phyloP scores from a whole-genome alignment of 2,329 filamentous ascomycete genomes.

The Alternaria hordeiaustralica region DNA sequence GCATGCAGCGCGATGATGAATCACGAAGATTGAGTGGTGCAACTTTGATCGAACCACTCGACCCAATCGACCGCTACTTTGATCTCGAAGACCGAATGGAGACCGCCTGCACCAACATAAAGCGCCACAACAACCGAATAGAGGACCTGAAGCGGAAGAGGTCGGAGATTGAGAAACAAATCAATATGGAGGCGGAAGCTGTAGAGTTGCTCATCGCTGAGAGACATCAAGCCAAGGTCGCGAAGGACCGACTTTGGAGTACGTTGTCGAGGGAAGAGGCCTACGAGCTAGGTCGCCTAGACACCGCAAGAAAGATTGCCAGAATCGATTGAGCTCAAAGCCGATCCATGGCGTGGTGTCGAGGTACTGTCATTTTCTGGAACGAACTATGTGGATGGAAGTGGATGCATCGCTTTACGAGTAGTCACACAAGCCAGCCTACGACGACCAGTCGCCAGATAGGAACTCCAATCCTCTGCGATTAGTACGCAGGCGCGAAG shows the following conservation, averaged over 20 bases:
- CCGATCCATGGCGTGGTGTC: background rate
- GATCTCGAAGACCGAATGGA: background rate
- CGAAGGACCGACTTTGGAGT: background rate
- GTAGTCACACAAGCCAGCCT: background rate
- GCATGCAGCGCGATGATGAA: background rate
- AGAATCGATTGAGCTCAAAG: background rate
- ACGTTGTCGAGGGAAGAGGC: background rate
- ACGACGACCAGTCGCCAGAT: background rate
- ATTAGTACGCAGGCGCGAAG: background rate
- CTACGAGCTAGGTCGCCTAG: background rate
- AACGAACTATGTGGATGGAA: background rate
- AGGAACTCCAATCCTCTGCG: background rate
- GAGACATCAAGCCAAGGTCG: background rate
- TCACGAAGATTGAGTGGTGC: background rate
- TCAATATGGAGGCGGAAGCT: background rate
- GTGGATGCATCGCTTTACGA: background rate
- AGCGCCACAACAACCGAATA: background rate
- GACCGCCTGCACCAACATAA: background rate
- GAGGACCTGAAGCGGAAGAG: background rate
- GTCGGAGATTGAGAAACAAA: background rate
- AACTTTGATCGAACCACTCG: background rate
- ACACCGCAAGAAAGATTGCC: background rate
- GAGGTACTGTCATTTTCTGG: background rate
- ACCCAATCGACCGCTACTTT: background rate
- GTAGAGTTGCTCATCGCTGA: background rate